Base-by-base conservation (phyloP, 257 asterid species). In the Solanum bulbocastanum region DNA sequence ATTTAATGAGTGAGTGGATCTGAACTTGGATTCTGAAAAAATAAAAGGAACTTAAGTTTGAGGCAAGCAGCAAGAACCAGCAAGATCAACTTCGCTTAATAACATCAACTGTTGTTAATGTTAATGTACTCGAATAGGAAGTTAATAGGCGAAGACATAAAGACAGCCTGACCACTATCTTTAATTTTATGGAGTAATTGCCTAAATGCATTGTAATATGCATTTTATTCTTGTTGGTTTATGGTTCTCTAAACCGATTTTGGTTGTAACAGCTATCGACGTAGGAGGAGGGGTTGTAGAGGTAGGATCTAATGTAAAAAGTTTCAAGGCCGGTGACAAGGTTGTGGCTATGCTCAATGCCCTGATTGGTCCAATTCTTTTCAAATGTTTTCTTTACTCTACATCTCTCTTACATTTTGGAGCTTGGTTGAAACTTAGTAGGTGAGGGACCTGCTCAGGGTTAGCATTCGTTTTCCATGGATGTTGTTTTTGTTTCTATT, bases 261-360 rank as follows among this genome's bases (percentile, higher is more conserved):
- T 73, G 36, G 79, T 74, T 88, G 92, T 85, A 56, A 66, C 90
- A 96, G 94, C 91, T 60, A 83, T 90, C 75, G 96, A 94, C 88
- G 95, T 94, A 76, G 93, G 94, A 23, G 98, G 98, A 88, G 95
- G 92, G 88, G 92, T 94, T 12, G 90, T 92, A 22, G 95, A 92
- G 89, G 87, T 90, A 36, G 98, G 98, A 78, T 69, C 91, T 30
- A 90, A 83, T 35, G 94, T 93, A 33, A 84, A 88, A 66, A 90
- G 87, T 66, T 90, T 94, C 92, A 93, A 92, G 86, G 85, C 90
- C 1, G 98, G 96, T 0, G 98, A 95, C 87, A 92, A 91, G 92
- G 96, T 95, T 81, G 95, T 93, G 20, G 92, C 96, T 11, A 22
- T 40, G 83, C 89, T 91, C 25, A 87, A 40, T 83, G 10, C 27